Conservation (phyloP, 306 rosid genomes). For the Prunus mongolica region DNA sequence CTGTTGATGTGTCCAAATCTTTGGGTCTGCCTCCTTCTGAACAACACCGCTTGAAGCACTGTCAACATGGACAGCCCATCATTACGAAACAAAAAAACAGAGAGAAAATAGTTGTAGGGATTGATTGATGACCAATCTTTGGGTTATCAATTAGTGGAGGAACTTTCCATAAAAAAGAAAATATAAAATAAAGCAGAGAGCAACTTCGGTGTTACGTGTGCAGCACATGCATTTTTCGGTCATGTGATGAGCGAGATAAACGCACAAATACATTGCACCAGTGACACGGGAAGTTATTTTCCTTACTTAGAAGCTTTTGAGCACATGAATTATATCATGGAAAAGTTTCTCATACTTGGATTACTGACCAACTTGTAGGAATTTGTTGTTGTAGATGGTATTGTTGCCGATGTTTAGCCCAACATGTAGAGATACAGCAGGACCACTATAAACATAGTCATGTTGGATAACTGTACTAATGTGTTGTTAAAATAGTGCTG, state of each 20-base stretch:
- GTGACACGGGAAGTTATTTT: neutral
- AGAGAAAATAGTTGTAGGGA: no score
- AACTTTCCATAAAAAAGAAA: no score
- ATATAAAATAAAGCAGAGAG: no score
- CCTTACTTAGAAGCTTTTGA: neutral
- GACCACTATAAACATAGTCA: slow-evolving; percentile 1
- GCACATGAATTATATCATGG: neutral
- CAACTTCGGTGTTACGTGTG: no score
- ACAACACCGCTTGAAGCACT: neutral
- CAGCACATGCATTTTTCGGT: no score
- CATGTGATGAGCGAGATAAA: neutral
- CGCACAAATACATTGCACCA: neutral
- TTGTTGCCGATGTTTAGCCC: slow-evolving; percentile 14
- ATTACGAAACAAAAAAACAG: no score
- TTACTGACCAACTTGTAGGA: neutral
- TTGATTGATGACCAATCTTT: no score
- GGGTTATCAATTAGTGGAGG: no score
- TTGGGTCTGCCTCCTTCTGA: neutral
- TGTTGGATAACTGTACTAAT: neutral
- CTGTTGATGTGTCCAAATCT: neutral
- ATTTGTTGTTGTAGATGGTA: neutral
- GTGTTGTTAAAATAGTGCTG: neutral
- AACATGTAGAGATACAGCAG: slow-evolving; percentile 5
- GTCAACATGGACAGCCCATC: neutral
- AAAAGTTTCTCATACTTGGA: neutral